These are phyloP conservation scores for Fistulifera pelliculosa DNA, from an alignment of 108 stramenopile species.

Conservation along the genomic window DNA sequence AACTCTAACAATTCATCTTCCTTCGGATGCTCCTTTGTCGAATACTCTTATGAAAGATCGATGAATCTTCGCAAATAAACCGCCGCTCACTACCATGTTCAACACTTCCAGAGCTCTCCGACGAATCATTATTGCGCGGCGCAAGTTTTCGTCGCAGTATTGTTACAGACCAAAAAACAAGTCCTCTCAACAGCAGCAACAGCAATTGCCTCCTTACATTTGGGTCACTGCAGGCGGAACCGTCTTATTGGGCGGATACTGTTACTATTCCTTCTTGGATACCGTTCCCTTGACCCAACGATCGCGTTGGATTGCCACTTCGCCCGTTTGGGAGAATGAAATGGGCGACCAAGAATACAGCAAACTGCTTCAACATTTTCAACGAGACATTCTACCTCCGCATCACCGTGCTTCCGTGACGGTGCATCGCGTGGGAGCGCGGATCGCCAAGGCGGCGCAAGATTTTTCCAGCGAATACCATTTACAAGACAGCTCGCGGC, in stretches of 20 bases:
- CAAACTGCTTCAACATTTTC: constrained; percentile 36
- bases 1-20: too few species aligned
- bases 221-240: constrained; percentile 26
- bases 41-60: too few species aligned
- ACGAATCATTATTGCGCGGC: too few species aligned
- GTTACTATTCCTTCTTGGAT: constrained; percentile 52
- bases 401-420: constrained; percentile 60
- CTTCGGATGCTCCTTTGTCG: too few species aligned
- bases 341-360: constrained; percentile 58
- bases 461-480: constrained; percentile 17
- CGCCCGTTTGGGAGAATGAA: constrained; percentile 34
- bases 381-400: constrained; percentile 38
- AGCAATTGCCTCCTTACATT: constrained; percentile 34
- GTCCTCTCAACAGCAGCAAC: too few species aligned
- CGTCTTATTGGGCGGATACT: constrained; percentile 21
- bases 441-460: constrained; percentile 59
- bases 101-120: too few species aligned
- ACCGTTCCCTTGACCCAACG: constrained; percentile 63
- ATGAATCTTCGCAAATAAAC: too few species aligned
- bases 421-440: constrained; percentile 55
- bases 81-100: too few species aligned
- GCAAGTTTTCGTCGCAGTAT: too few species aligned
- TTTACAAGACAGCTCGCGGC: constrained; percentile 25
- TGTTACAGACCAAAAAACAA: too few species aligned
- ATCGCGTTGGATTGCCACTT: constrained; percentile 58